Evolutionary conservation across 306 rosid genomes (phyloP).

Genomic region (Begonia fuchsioides): DNA sequence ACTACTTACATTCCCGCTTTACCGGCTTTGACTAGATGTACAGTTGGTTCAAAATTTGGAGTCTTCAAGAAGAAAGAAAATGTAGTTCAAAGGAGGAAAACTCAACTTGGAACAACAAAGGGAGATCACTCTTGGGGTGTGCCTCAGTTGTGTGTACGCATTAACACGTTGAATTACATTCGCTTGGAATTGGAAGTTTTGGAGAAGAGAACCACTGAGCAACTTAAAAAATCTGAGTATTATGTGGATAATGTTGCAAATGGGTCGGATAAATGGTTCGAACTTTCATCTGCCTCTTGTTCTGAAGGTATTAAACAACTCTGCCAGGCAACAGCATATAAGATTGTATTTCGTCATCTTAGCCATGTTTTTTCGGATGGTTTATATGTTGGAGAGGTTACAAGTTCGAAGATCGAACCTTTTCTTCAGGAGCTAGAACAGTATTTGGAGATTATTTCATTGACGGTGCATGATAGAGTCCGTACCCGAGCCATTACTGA

Average conservation of each 20-base stretch:
- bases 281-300: slow-evolving; percentile 46
- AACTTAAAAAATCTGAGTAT: slow-evolving; percentile 29
- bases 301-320: slow-evolving; percentile 71
- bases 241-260: slow-evolving; percentile 19
- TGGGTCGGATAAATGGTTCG: slow-evolving; percentile 41
- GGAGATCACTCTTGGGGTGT: slow-evolving; percentile 35
- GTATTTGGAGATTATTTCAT: slow-evolving; percentile 68
- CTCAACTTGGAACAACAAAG: slow-evolving; percentile 39
- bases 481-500: slow-evolving; percentile 81
- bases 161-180: slow-evolving; percentile 74
- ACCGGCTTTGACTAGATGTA: slow-evolving; percentile 87
- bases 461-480: slow-evolving; percentile 74
- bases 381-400: slow-evolving; percentile 52
- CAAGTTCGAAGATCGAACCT: slow-evolving; percentile 59
- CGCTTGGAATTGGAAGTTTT: slow-evolving; percentile 56
- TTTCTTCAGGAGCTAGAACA: slow-evolving; percentile 76
- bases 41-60: slow-evolving; percentile 51
- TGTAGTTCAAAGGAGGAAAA: slow-evolving; percentile 36
- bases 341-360: slow-evolving; percentile 52
- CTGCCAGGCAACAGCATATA: slow-evolving; percentile 58
- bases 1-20: slow-evolving; percentile 49
- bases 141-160: slow-evolving; percentile 67
- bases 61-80: slow-evolving; percentile 67
- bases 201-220: slow-evolving; percentile 50
- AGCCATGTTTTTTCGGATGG: slow-evolving; percentile 67